phyloP scores from a whole-genome alignment of 2,329 filamentous ascomycete genomes.

The Arthrobotrys conoides region DNA sequence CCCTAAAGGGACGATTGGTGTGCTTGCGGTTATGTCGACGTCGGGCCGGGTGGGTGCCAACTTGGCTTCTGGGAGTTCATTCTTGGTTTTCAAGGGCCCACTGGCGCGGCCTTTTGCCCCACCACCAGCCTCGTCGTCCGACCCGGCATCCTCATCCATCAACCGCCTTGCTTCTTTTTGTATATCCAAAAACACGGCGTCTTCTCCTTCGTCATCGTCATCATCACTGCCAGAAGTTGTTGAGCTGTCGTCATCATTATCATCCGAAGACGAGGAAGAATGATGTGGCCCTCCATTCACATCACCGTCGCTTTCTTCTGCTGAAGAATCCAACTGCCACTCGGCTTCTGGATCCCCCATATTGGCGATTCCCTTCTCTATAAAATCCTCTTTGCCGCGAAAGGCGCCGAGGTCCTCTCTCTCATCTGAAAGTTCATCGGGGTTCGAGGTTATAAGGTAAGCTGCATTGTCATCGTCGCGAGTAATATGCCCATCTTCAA shows the following conservation, averaged over 20 bases:
- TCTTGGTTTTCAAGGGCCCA: conserved; percentile 80
- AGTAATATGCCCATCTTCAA: neutral
- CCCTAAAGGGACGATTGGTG: conserved; percentile 82
- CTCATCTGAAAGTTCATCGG: neutral
- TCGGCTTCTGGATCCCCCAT: conserved; percentile 76
- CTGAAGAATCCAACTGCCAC: conserved; percentile 86
- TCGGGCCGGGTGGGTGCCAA: conserved; percentile 72
- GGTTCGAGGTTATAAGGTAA: neutral
- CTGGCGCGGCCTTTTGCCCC: conserved; percentile 68
- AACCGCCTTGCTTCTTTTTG: conserved; percentile 84
- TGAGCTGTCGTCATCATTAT: conserved; percentile 59
- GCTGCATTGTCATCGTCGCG: neutral
- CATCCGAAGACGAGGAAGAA: conserved; percentile 66
- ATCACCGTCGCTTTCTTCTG: conserved; percentile 71
- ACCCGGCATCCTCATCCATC: conserved; percentile 85
- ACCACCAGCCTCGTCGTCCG: conserved; percentile 79
- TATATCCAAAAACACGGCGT: conserved; percentile 78
- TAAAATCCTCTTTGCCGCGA: conserved; percentile 60
- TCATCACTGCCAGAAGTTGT: conserved; percentile 73
- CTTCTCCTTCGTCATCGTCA: conserved; percentile 70
- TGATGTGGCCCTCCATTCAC: neutral
- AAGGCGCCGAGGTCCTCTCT: conserved; percentile 4
- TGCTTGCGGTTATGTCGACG: conserved; percentile 81
- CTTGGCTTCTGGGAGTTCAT: conserved; percentile 75
- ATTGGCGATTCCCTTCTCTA: conserved; percentile 62